These are phyloP conservation scores for Pyrenophora tritici-repentis DNA, from an alignment of 2,329 filamentous ascomycete genomes.

Conservation along the genomic window DNA sequence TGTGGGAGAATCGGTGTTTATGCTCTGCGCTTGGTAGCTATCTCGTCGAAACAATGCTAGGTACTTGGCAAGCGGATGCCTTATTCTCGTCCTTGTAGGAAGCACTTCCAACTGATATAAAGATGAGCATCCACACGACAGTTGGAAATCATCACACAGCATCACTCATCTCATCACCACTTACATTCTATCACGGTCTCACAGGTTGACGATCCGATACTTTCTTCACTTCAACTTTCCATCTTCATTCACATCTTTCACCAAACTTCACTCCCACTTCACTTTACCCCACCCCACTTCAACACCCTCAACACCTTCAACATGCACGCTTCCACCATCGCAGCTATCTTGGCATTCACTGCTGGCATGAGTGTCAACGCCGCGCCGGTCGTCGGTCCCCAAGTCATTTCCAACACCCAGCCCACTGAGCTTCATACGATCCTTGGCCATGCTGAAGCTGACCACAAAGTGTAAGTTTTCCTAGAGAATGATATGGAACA, in stretches of 20 bases:
- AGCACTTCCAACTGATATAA: not conserved
- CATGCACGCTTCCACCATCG: conserved; percentile 3
- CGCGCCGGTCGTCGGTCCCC: not conserved
- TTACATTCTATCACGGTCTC: conserved; percentile 1
- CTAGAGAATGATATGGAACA: too few species aligned
- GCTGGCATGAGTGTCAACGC: not conserved
- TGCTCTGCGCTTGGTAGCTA: conserved; percentile 1
- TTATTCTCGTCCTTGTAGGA: not conserved
- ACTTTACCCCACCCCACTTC: not conserved
- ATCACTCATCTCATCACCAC: not conserved
- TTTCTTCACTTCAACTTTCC: not conserved
- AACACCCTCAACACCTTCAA: not conserved
- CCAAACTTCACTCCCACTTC: not conserved
- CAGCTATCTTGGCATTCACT: conserved; percentile 3
- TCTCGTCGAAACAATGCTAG: not conserved
- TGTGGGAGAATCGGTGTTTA: not conserved
- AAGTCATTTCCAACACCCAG: not conserved
- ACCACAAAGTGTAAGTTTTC: too few species aligned
- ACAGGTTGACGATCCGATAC: not conserved
- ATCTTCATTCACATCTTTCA: not conserved
- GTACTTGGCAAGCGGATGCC: not conserved
- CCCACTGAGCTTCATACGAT: too few species aligned
- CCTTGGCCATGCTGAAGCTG: too few species aligned
- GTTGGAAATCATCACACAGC: not conserved
- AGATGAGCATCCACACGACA: not conserved